phyloP scores from a whole-genome alignment of 2,329 filamentous ascomycete species.

The Penicillium sp. region DNA sequence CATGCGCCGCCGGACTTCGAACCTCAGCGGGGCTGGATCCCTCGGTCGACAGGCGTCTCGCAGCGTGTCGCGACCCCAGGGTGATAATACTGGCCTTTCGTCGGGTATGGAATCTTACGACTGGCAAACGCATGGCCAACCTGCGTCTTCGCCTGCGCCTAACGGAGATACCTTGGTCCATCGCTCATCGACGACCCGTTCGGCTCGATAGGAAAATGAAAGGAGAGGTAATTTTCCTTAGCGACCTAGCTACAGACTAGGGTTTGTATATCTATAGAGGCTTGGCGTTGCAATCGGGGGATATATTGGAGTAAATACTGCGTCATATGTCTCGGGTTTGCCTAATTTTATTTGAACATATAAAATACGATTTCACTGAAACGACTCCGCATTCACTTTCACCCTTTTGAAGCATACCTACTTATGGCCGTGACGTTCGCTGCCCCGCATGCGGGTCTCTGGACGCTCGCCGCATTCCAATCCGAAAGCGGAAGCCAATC shows the following conservation, averaged over 20 bases:
- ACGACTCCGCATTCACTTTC: no score
- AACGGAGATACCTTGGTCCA: conserved; percentile 29
- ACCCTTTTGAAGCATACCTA: no score
- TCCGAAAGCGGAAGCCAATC: conserved; percentile 1
- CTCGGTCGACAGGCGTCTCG: conserved; percentile 28
- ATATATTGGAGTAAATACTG: conserved; percentile 7
- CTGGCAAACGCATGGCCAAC: conserved; percentile 18
- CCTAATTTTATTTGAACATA: conserved; percentile 8
- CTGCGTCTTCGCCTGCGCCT: conserved; percentile 13
- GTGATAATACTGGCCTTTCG: conserved; percentile 24
- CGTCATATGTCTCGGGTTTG: background rate
- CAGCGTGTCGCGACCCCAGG: conserved; percentile 24
- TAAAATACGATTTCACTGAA: background rate
- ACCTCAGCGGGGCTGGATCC: conserved; percentile 35
- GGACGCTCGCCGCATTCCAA: background rate
- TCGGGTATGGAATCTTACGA: conserved; percentile 33
- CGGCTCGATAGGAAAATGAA: conserved; percentile 21
- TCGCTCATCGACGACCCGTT: conserved; percentile 35
- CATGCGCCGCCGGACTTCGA: conserved; percentile 44
- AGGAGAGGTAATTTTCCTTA: background rate
- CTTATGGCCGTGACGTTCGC: background rate
- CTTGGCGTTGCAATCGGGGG: conserved; percentile 12
- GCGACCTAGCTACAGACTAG: background rate
- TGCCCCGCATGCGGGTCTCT: conserved; percentile 1
- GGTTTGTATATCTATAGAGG: conserved; percentile 16